Evolutionary conservation across 345 rosid genomes (phyloP).

Genomic region (Acer negundo): DNA sequence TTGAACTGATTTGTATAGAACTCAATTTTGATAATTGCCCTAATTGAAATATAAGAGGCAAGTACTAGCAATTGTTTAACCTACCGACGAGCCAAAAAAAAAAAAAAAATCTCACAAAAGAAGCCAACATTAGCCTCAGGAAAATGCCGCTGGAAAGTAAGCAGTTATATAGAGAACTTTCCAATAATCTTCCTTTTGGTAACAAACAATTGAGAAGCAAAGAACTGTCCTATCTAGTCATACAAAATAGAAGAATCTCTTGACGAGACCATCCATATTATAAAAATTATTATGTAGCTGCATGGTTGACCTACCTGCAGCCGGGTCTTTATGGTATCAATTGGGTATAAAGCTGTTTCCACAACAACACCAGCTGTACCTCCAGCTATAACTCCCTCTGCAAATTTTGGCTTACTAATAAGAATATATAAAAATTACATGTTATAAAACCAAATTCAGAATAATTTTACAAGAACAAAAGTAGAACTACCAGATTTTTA

Average conservation of each 20-base stretch:
- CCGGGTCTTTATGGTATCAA: slow-evolving; percentile 93
- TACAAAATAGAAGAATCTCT: not conserved
- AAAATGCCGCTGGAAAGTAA: not conserved
- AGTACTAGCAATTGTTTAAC: not conserved
- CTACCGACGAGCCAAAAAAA: not conserved
- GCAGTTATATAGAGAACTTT: not conserved
- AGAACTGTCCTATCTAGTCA: not conserved
- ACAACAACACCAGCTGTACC: slow-evolving; percentile 97
- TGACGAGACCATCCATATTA: not conserved
- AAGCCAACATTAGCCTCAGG: not conserved
- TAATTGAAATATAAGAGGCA: not conserved
- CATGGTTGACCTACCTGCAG: slow-evolving; percentile 74
- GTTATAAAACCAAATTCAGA: not conserved
- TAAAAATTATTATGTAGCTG: not conserved
- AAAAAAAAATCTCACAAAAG: not conserved
- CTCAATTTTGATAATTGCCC: not conserved
- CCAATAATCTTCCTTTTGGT: not conserved
- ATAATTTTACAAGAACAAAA: not conserved
- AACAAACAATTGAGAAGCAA: not conserved
- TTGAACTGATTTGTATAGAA: not conserved
- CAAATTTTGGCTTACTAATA: slow-evolving; percentile 23
- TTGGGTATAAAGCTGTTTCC: slow-evolving; percentile 89
- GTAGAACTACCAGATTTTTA: not conserved
- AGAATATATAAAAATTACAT: slow-evolving; percentile 7
- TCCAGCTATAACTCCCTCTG: slow-evolving; percentile 96